A percentile compares a stretch with the other conserved stretches of the same genome.
These are phyloP conservation scores for Nelumbo lutea DNA, from an alignment of 164 flowering plant species.

Conservation along the genomic window DNA sequence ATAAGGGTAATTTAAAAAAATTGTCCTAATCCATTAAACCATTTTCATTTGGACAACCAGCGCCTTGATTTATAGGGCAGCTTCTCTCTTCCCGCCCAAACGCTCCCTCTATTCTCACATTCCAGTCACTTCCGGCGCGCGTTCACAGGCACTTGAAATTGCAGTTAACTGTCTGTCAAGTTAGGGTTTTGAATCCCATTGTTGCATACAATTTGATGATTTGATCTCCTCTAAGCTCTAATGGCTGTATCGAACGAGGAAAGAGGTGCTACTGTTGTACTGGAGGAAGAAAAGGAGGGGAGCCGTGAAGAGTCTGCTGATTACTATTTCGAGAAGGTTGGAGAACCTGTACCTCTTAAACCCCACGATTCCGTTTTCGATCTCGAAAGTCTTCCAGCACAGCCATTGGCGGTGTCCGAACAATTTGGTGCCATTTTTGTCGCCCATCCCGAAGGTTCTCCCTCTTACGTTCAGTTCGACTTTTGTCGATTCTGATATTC, in stretches of 20 bases:
- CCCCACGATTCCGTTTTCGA: slow-evolving; percentile 30
- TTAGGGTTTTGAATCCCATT: slow-evolving; percentile 7
- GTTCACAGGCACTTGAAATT: too few relatives aligned
- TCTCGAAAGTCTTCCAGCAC: slow-evolving; percentile 38
- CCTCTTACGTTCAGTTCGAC: neutral
- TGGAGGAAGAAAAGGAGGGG: slow-evolving; percentile 43
- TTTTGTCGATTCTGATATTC: neutral
- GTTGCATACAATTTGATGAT: neutral
- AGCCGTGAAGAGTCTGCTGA: slow-evolving; percentile 27
- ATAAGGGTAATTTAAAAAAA: too few relatives aligned
- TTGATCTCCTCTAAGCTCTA: neutral
- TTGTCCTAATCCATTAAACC: too few relatives aligned
- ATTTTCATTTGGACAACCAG: too few relatives aligned
- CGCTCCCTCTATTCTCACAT: too few relatives aligned
- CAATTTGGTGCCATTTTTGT: slow-evolving; percentile 45
- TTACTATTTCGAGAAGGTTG: slow-evolving; percentile 56
- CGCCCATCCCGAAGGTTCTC: slow-evolving; percentile 56
- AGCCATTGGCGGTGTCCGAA: slow-evolving; percentile 62
- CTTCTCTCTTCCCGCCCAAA: too few relatives aligned
- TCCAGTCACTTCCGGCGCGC: too few relatives aligned
- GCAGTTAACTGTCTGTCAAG: neutral
- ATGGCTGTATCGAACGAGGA: slow-evolving; percentile 20
- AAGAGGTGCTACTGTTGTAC: slow-evolving; percentile 6
- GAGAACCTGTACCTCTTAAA: slow-evolving; percentile 53
- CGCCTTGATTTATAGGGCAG: too few relatives aligned